Evolutionary conservation across 208 protist genomes (phyloP).

Genomic region (Angomonas ambiguus): DNA sequence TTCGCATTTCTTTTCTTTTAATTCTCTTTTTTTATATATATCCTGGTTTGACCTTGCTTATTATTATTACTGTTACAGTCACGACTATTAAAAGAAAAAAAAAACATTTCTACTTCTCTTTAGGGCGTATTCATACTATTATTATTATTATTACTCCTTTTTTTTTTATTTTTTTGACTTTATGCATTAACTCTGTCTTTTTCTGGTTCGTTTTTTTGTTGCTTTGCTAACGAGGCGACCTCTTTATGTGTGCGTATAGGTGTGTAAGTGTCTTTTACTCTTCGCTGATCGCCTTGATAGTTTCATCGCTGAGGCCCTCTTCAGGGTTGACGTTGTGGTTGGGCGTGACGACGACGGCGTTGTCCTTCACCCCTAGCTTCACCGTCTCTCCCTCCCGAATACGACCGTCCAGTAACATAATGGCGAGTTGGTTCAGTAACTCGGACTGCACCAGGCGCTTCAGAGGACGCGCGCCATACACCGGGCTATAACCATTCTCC

Average conservation of each 20-base stretch:
- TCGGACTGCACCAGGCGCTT: conserved; percentile 91
- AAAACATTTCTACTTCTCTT: background rate
- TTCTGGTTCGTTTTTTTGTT: too few relatives aligned
- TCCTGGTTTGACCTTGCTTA: background rate
- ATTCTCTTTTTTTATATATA: background rate
- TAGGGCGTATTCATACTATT: conserved; percentile 3
- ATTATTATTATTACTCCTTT: background rate
- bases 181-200: too few relatives aligned
- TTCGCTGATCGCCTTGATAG: conserved; percentile 26
- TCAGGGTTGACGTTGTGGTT: conserved; percentile 66
- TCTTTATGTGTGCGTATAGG: conserved; percentile 6
- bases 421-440: conserved; percentile 90
- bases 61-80: background rate
- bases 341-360: conserved; percentile 61
- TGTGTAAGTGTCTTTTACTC: conserved; percentile 3
- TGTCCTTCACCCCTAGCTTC: conserved; percentile 45
- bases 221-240: too few relatives aligned
- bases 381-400: conserved; percentile 70
- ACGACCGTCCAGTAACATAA: conserved; percentile 81
- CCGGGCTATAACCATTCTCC: conserved; percentile 83
- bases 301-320: conserved; percentile 89
- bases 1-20: background rate
- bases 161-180: too few relatives aligned
- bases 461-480: conserved; percentile 95
- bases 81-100: background rate